These are phyloP conservation scores for Suillus ampliporus DNA, from an alignment of 768 basidiomycete genomes.

Conservation along the genomic window DNA sequence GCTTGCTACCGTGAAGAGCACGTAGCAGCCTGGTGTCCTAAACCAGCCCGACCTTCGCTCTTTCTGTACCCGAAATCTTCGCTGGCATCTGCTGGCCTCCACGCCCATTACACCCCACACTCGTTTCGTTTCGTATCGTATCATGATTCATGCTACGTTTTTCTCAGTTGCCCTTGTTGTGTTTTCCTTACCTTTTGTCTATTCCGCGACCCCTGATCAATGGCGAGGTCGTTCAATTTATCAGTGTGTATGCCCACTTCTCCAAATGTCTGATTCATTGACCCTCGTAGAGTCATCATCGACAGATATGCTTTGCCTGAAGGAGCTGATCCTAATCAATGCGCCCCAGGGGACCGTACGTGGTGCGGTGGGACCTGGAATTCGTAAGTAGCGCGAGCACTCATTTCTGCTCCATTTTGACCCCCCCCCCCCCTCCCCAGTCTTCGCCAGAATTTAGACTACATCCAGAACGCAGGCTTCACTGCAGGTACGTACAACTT, in stretches of 20 bases:
- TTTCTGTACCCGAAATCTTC: no score
- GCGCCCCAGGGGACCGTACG: conserved; percentile 63
- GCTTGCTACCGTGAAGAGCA: not conserved
- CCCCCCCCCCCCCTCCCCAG: conserved; percentile 42
- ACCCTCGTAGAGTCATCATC: conserved; percentile 58
- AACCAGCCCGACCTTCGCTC: not conserved
- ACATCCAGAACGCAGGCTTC: conserved; percentile 83
- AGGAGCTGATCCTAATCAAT: conserved; percentile 55
- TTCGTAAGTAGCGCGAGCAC: conserved; percentile 40
- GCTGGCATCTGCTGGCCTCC: not conserved
- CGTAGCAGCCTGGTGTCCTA: not conserved
- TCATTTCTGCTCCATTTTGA: conserved; percentile 4
- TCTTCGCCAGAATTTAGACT: conserved; percentile 79
- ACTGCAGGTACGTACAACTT: conserved; percentile 59
- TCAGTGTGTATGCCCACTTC: conserved; percentile 52
- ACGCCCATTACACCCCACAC: conserved; percentile 15
- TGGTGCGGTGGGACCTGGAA: conserved; percentile 93
- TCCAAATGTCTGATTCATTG: conserved; percentile 1
- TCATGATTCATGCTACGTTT: conserved; percentile 12
- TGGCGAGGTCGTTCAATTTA: conserved; percentile 84
- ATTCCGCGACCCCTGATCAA: conserved; percentile 70
- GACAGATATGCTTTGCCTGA: conserved; percentile 77
- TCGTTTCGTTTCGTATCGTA: conserved; percentile 16
- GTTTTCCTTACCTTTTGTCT: conserved; percentile 36
- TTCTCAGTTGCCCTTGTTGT: conserved; percentile 31